Percentiles rank a stretch among this genome's conserved stretches.
phyloP scores from a whole-genome alignment of 192 early-diverging fungal species.

The Podila verticillata region DNA sequence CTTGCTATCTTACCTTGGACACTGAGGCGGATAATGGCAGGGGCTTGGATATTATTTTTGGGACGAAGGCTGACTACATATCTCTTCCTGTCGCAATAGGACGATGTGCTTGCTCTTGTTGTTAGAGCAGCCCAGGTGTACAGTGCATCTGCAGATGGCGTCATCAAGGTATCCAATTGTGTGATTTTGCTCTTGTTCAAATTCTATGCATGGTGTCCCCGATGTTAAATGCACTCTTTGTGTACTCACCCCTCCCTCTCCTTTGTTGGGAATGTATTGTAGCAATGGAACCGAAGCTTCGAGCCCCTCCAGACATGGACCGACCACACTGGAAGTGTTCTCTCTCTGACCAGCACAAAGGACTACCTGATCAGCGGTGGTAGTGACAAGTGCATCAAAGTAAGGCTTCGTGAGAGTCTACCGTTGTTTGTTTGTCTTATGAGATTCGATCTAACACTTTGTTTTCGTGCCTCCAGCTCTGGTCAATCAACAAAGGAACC shows the following conservation, averaged over 20 bases:
- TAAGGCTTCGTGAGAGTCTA: constrained; percentile 11
- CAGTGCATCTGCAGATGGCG: constrained; percentile 75
- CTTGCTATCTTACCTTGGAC: background rate
- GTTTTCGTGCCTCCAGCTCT: constrained; percentile 13
- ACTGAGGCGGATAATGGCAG: background rate
- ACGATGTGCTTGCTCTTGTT: constrained; percentile 69
- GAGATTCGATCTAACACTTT: background rate
- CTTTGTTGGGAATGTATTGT: background rate
- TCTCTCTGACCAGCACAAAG: constrained; percentile 63
- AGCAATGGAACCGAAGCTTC: constrained; percentile 72
- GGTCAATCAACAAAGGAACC: constrained; percentile 25
- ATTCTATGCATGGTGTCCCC: background rate
- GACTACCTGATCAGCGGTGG: constrained; percentile 67
- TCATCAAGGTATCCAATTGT: constrained; percentile 59
- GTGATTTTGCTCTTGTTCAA: constrained; percentile 15
- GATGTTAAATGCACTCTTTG: background rate
- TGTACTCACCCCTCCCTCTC: background rate
- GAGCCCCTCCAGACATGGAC: constrained; percentile 60
- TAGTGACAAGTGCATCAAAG: constrained; percentile 67
- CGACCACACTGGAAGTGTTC: constrained; percentile 64
- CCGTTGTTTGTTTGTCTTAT: background rate
- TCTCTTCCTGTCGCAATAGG: constrained; percentile 19
- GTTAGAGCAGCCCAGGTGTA: constrained; percentile 58
- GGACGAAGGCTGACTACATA: too few relatives aligned
- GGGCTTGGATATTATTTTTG: background rate